These are phyloP conservation scores for Alternaria ethzedia DNA, from an alignment of 2,329 filamentous ascomycete genomes.

Conservation along the genomic window DNA sequence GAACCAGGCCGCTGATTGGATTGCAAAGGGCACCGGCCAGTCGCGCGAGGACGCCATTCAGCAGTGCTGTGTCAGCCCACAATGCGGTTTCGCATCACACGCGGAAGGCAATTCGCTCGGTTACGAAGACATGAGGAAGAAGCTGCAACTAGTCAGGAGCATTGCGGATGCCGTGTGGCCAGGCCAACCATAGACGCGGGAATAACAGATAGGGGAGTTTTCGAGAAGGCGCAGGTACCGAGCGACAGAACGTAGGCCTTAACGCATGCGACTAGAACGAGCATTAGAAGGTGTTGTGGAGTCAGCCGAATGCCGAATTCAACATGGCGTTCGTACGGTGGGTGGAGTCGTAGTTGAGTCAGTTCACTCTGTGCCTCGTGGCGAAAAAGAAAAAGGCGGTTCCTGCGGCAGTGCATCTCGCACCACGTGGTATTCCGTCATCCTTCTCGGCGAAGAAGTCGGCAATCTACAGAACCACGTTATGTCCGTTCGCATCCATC, in stretches of 20 bases:
- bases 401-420: background rate
- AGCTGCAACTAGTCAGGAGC: slow-evolving; percentile 72
- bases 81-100: slow-evolving; percentile 66
- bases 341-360: slow-evolving; percentile 2
- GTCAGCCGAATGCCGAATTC: slow-evolving; percentile 28
- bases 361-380: background rate
- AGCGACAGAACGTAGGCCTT: background rate
- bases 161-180: slow-evolving; percentile 78
- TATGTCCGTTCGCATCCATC: background rate
- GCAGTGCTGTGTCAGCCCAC: slow-evolving; percentile 58
- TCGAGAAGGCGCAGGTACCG: background rate
- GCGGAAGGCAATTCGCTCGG: slow-evolving; percentile 73
- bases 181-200: slow-evolving; percentile 52
- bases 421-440: background rate
- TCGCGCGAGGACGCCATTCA: slow-evolving; percentile 71
- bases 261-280: background rate
- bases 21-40: slow-evolving; percentile 71
- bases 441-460: background rate
- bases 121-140: slow-evolving; percentile 74
- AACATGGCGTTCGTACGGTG: slow-evolving; percentile 30
- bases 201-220: background rate
- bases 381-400: background rate
- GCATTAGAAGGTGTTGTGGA: slow-evolving; percentile 11
- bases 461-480: slow-evolving; percentile 9
- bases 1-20: slow-evolving; percentile 64